Evolutionary conservation across 1,284 basidiomycete genomes (phyloP), one percentile per base, ranked within the genome.

Genomic region (Leccinum subfulvum): DNA sequence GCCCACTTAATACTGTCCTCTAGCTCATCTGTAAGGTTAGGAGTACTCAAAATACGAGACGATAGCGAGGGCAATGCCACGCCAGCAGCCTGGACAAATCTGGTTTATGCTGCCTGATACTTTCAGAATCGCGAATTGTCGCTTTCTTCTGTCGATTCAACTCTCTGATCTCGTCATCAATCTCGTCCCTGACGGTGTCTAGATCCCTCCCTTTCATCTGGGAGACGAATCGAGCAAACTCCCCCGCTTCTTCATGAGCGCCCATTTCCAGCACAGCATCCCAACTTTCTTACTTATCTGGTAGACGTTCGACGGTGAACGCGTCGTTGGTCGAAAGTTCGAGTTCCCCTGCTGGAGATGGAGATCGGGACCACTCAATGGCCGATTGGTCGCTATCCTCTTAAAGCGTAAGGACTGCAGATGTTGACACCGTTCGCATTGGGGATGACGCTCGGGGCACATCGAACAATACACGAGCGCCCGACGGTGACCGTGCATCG

Each of bases 51-150:
- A 23, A 82, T 67, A 26, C 76, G 75, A 23, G 82, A 81, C 1
- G 80, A 77, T 64, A 84, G 81, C 0, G 83, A 85, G 4, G 76
- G 67, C 33, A 77, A 67, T 6, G 82, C 82, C 5, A 75, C 79
- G 30, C 83, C 83, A 62, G 78, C 76, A 52, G 78, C 85, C 68
- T 69, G 4, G 13, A 51, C n/a, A 26, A 26, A 26, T 26, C 26
- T 26, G 26, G 26, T 26, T 26, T 33, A 33, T 30, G 28, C 28
- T 30, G 28, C 28, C 0, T 97, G 67, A 98, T 87, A 72, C 98
- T 96, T 70, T 98, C 97, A 10, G 95, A 92, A 77, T 97, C 95
- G 44, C 95, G 84, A 84, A 95, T 89, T 16, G 95, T 93, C 49
- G 87, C 88, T 75, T 94, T 96, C 73, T 87, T 86, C 76, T 97